Conservation (phyloP, 495 filamentous ascomycete species). For the Neurospora intermedia region DNA sequence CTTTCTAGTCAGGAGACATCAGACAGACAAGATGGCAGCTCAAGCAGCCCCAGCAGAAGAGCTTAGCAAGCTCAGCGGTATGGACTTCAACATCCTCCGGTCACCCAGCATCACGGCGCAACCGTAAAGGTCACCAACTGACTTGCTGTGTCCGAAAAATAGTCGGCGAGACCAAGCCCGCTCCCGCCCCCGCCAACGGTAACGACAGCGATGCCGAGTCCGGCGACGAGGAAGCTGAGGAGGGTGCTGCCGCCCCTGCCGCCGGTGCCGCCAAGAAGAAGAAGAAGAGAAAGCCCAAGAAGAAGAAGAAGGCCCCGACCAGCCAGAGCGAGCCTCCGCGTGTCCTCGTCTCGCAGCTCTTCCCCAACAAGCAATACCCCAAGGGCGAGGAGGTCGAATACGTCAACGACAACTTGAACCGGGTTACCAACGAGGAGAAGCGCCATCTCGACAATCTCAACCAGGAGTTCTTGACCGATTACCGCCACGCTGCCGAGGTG, state of each 20-base stretch:
- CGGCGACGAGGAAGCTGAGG: slow-evolving; percentile 47
- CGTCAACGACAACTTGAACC: slow-evolving; percentile 63
- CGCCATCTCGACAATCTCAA: slow-evolving; percentile 73
- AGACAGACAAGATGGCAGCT: slow-evolving; percentile 28
- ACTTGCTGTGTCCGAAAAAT: not conserved
- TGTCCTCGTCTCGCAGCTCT: slow-evolving; percentile 64
- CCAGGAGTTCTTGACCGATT: slow-evolving; percentile 75
- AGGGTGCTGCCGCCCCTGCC: slow-evolving; percentile 22
- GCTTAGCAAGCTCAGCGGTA: slow-evolving; percentile 34
- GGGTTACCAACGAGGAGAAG: slow-evolving; percentile 81
- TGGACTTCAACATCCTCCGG: slow-evolving; percentile 4
- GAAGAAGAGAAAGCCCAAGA: slow-evolving; percentile 83
- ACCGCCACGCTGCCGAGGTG: slow-evolving; percentile 76
- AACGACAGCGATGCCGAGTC: slow-evolving; percentile 53
- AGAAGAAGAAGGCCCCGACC: slow-evolving; percentile 63
- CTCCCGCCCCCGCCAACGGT: slow-evolving; percentile 38
- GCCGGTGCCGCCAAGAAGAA: slow-evolving; percentile 43
- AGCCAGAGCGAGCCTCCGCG: slow-evolving; percentile 69
- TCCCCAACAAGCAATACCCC: slow-evolving; percentile 63
- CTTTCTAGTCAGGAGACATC: not conserved
- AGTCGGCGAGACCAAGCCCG: slow-evolving; percentile 35
- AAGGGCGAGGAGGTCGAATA: slow-evolving; percentile 74
- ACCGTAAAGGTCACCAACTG: not conserved
- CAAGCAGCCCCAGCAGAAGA: slow-evolving; percentile 29
- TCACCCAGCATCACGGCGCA: slow-evolving; percentile 5